Evolutionary conservation across 2,329 filamentous ascomycete genomes (phyloP).

Genomic region (Periglandula ipomoeae): DNA sequence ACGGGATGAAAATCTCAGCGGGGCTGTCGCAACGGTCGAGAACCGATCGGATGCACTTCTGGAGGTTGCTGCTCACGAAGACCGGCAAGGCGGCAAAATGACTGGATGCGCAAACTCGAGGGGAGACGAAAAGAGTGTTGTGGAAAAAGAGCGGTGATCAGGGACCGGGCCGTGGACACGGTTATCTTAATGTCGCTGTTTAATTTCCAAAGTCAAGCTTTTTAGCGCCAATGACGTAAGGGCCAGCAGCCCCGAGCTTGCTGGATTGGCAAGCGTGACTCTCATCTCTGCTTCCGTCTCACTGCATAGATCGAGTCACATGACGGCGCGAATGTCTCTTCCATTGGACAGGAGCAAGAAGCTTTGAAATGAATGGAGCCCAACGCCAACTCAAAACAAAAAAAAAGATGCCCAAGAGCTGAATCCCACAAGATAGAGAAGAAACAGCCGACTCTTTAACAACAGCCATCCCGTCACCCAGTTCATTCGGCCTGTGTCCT

Average conservation of each 20-base stretch:
- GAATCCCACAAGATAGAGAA: neutral
- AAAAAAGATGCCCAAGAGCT: neutral
- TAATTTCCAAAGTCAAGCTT: constrained; percentile 1
- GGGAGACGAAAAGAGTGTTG: neutral
- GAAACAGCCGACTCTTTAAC: neutral
- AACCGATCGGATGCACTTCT: neutral
- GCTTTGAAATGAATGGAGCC: neutral
- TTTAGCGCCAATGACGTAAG: constrained; percentile 1
- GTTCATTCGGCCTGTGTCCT: too few relatives aligned
- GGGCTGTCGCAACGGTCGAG: neutral
- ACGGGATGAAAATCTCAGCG: neutral
- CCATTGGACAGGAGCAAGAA: neutral
- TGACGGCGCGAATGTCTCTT: neutral
- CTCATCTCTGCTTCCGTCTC: neutral
- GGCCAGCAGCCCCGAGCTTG: neutral
- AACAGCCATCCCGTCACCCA: too few relatives aligned
- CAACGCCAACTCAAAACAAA: neutral
- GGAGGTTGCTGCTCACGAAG: neutral
- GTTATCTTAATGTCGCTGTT: neutral
- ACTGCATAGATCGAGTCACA: neutral
- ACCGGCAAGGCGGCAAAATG: neutral
- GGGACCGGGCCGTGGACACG: neutral
- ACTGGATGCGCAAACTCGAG: neutral
- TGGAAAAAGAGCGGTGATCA: neutral
- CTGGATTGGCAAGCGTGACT: neutral